These are phyloP conservation scores for Kurtzmaniella quercitrusa DNA, from an alignment of 1,139 yeast species.

Conservation along the genomic window DNA sequence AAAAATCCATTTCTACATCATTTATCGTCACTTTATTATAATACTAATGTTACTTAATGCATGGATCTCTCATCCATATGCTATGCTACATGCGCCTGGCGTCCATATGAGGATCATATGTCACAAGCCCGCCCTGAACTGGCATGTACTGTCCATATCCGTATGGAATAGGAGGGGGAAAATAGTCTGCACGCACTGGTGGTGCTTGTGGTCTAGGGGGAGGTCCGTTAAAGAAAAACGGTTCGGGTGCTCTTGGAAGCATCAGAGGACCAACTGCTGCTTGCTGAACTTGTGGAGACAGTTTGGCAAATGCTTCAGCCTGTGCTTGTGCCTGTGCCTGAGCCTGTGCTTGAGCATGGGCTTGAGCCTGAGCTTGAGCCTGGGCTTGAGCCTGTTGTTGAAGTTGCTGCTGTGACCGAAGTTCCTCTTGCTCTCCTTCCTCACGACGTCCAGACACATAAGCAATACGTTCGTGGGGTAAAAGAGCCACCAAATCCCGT, in stretches of 20 bases:
- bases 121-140: conserved; percentile 28
- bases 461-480: conserved; percentile 39
- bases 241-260: conserved; percentile 7
- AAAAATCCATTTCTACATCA: neutral
- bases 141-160: conserved; percentile 35
- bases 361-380: conserved; percentile 2
- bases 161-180: conserved; percentile 29
- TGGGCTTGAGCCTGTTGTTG: conserved; percentile 7
- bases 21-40: neutral
- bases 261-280: neutral
- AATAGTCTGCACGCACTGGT: conserved; percentile 8
- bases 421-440: conserved; percentile 10
- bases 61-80: neutral
- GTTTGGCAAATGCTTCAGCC: conserved; percentile 5
- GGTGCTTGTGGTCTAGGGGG: conserved; percentile 16
- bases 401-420: conserved; percentile 5
- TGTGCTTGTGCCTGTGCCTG: conserved; percentile 10
- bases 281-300: conserved; percentile 10
- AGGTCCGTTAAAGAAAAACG: conserved; percentile 9
- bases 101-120: conserved; percentile 22
- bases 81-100: conserved; percentile 27
- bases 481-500: conserved; percentile 44
- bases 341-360: conserved; percentile 5
- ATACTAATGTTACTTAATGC: neutral
- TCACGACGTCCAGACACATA: conserved; percentile 24